Percentiles rank a stretch among this genome's conserved stretches.
phyloP scores from a whole-genome alignment of 208 protist species.

The Borovskyia barvae region DNA sequence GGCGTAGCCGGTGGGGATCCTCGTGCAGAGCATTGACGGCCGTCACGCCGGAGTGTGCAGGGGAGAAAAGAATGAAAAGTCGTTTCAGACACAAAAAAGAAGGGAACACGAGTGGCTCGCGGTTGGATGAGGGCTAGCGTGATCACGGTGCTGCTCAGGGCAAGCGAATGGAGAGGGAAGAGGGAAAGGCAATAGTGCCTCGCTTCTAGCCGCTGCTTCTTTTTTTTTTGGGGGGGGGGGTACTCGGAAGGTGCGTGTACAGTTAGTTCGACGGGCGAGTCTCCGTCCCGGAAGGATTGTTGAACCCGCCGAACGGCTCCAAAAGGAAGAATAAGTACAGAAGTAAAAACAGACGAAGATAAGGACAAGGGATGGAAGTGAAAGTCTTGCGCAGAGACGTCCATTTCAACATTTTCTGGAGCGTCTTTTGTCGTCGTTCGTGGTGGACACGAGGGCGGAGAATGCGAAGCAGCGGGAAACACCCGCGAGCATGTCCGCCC shows the following conservation, averaged over 20 bases:
- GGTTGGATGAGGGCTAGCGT: no score
- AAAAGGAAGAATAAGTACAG: background rate
- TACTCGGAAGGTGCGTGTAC: no score
- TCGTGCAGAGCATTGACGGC: slow-evolving; percentile 7
- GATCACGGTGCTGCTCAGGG: no score
- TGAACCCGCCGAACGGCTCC: background rate
- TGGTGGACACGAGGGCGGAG: background rate
- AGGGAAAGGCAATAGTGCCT: background rate
- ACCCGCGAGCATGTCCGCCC: no score
- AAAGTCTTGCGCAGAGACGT: background rate
- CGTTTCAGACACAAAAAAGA: background rate
- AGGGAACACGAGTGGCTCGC: background rate
- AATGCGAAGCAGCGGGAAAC: no score
- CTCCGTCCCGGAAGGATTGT: no score
- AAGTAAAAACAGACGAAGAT: background rate
- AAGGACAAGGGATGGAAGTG: background rate
- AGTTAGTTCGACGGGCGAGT: no score
- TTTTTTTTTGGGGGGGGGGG: background rate
- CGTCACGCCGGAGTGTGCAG: no score
- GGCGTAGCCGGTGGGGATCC: no score
- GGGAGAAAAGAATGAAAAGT: background rate
- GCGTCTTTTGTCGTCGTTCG: no score
- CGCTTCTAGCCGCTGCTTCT: background rate
- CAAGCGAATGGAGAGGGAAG: slow-evolving; percentile 1
- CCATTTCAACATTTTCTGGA: no score